Percentiles rank a stretch among this genome's conserved stretches.
These are phyloP conservation scores for Colletotrichum musae DNA, from an alignment of 2,329 filamentous ascomycete species.

Conservation along the genomic window DNA sequence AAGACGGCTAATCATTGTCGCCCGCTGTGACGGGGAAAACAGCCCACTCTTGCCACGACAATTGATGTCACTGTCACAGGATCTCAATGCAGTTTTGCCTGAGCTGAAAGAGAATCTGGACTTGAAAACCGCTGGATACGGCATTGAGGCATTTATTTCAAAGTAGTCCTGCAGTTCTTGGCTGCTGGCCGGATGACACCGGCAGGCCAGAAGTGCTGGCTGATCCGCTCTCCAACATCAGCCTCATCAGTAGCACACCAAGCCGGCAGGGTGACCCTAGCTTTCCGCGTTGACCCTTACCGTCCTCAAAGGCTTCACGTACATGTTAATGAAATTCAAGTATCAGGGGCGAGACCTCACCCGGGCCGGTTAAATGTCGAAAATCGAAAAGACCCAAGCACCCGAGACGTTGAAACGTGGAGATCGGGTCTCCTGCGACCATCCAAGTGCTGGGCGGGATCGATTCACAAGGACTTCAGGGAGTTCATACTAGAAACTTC, in stretches of 20 bases:
- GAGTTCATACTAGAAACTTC: no score
- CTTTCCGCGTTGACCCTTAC: neutral
- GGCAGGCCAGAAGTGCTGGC: constrained; percentile 17
- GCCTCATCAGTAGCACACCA: constrained; percentile 20
- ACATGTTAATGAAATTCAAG: neutral
- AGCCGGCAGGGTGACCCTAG: constrained; percentile 10
- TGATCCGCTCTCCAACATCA: constrained; percentile 26
- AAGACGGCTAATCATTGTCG: neutral
- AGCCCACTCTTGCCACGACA: neutral
- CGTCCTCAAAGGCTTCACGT: neutral
- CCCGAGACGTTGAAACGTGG: no score
- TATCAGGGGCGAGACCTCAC: neutral
- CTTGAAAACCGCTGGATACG: no score
- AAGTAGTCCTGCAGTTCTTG: no score
- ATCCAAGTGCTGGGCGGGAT: neutral
- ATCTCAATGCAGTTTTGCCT: no score
- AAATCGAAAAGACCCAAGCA: neutral
- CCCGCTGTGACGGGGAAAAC: neutral
- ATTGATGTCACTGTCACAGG: neutral
- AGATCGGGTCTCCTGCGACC: neutral
- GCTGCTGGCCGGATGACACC: no score
- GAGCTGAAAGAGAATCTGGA: no score
- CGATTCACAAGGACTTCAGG: no score
- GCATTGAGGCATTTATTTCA: no score
- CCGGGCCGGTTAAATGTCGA: constrained; percentile 11